Base-by-base conservation (phyloP, 2,329 filamentous ascomycete species). In the Myriosclerotinia curreyana region DNA sequence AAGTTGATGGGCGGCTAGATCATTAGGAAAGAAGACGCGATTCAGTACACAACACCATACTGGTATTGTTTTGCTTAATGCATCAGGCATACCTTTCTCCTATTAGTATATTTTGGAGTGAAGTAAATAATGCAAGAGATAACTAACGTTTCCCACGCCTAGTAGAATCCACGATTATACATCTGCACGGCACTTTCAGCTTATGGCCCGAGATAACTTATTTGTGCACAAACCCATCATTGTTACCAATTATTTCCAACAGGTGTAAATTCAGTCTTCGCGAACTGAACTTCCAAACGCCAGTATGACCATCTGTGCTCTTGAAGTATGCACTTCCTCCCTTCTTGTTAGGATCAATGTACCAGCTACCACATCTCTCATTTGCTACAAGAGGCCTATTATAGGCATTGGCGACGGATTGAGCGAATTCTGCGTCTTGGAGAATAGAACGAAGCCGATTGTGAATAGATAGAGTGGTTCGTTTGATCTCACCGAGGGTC, bases 341-440 rank as follows among this genome's bases (percentile, higher is more conserved):
- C 76, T 94, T 95, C 34, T 73, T 72, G 9, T 76, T 76, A 0
- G 88, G 88, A 42, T 80, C 77, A 34, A 98, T 89, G 75, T 98
- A 98, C 95, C 95, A 99, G 76, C 91, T 94, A 0, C 95, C 95
- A 75, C 95, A 98, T 66, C 95, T 85, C 79, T 98, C 93, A 74
- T 99, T 99, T 38, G 94, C 92, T 17, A 98, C 81, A 1, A 98
- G 79, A 0, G 92, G 92, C 1, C 94, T 79, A 3, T 72, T 68
- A 34, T 73, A 85, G 0, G 81, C 79, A 1, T 76, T 74, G 1
- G 84, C 82, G 0, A 92, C 87, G 9, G 79, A 74, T 31, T 79
- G 75, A 28, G 95, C 90, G 75, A 97, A 98, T 1, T 75, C 75
- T 11, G 92, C 88, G 76, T 98, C 95, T 36, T 82, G 78, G 66